phyloP scores from a whole-genome alignment of 192 early-diverging fungal species.

The Phycomyces blakesleeanus region DNA sequence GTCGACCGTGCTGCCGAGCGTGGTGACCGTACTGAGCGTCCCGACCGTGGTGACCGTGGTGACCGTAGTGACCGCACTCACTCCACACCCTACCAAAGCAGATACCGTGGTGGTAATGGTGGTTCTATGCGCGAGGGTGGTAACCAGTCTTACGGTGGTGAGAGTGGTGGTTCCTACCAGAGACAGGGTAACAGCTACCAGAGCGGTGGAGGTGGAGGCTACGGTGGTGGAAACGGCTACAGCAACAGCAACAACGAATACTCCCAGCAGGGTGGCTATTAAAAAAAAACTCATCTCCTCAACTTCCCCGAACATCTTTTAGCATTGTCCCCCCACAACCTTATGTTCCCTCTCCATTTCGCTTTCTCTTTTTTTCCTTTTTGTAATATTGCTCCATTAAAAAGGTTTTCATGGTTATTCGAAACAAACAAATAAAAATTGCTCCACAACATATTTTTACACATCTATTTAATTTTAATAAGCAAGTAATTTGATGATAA shows the following conservation, averaged over 20 bases:
- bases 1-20: slow-evolving; percentile 64
- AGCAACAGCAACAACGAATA: slow-evolving; percentile 15
- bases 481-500: no score
- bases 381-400: background rate
- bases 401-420: background rate
- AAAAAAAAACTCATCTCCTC: slow-evolving; percentile 1
- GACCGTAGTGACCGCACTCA: slow-evolving; percentile 4
- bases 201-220: slow-evolving; percentile 28
- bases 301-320: no score
- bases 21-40: slow-evolving; percentile 22
- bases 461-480: no score
- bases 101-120: slow-evolving; percentile 41
- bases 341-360: background rate
- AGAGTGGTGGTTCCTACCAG: slow-evolving; percentile 35
- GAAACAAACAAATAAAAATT: no score
- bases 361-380: slow-evolving; percentile 1
- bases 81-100: slow-evolving; percentile 4
- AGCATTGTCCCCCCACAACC: slow-evolving; percentile 1
- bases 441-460: no score
- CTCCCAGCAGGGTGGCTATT: slow-evolving; percentile 9
- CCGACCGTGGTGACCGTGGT: slow-evolving; percentile 48
- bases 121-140: slow-evolving; percentile 13
- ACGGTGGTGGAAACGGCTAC: slow-evolving; percentile 32
- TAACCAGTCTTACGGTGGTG: slow-evolving; percentile 8
- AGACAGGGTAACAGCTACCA: slow-evolving; percentile 33